A percentile compares a stretch with the other conserved stretches of the same genome.
Evolutionary conservation across 148 eudicot species (phyloP).

Genomic region (Chenopodium quinoa): DNA sequence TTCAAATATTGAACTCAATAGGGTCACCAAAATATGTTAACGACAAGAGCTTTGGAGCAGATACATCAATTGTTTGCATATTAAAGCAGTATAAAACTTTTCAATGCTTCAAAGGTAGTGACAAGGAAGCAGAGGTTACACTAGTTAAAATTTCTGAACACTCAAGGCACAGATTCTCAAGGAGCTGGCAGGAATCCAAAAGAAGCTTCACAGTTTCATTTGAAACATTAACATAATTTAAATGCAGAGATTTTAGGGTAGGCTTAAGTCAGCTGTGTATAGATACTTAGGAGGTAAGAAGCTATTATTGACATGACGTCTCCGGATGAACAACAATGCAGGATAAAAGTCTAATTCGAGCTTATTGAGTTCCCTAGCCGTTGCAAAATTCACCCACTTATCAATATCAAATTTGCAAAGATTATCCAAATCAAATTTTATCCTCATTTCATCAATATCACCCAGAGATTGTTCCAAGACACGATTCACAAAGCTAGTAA

Average conservation of each 20-base stretch:
- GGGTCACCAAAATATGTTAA: neutral
- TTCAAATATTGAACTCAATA: conserved; percentile 3
- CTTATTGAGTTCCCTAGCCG: neutral
- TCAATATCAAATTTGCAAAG: neutral
- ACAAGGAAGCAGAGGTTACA: neutral
- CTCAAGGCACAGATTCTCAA: conserved; percentile 1
- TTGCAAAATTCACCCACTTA: conserved; percentile 16
- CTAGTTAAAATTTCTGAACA: neutral
- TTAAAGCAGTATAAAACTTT: neutral
- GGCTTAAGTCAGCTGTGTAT: too few relatives aligned
- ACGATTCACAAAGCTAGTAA: neutral
- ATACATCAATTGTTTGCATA: conserved; percentile 9
- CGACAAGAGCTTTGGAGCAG: conserved; percentile 19
- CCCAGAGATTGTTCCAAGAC: neutral
- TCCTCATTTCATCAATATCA: conserved; percentile 16
- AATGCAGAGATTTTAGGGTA: neutral
- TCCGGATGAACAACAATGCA: neutral
- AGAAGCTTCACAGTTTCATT: neutral
- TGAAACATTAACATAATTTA: neutral
- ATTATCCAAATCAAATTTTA: conserved; percentile 12
- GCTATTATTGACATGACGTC: too few relatives aligned
- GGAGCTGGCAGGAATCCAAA: neutral
- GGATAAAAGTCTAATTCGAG: conserved; percentile 3
- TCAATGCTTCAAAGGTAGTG: neutral
- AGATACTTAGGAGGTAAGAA: neutral